Conservation (phyloP, 2,329 filamentous ascomycete species). For the Colletotrichum falcatum region DNA sequence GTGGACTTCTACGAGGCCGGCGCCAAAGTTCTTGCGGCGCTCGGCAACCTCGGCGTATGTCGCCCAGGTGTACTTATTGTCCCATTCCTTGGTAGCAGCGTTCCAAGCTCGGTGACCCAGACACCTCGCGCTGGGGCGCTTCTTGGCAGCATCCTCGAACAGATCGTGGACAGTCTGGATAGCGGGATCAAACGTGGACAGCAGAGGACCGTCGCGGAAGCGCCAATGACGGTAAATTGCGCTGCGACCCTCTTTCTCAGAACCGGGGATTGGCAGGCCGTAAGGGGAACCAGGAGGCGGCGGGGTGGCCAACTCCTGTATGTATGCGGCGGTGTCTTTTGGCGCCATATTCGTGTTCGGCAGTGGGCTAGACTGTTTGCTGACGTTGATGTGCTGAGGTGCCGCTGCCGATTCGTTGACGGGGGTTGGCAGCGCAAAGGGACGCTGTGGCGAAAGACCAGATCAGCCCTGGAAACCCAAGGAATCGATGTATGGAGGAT, state of each 20-base stretch:
- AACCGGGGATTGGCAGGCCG: conserved; percentile 80
- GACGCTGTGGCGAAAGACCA: neutral
- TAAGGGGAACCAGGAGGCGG: conserved; percentile 83
- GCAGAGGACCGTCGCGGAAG: conserved; percentile 76
- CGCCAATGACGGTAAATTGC: conserved; percentile 87
- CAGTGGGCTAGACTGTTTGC: conserved; percentile 14
- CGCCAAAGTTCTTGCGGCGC: conserved; percentile 86
- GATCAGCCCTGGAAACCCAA: neutral
- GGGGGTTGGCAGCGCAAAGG: neutral
- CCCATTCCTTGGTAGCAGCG: conserved; percentile 76
- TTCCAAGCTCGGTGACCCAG: conserved; percentile 87
- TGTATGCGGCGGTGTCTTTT: conserved; percentile 53
- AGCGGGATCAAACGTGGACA: conserved; percentile 78
- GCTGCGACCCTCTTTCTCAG: conserved; percentile 77
- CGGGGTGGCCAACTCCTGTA: conserved; percentile 66
- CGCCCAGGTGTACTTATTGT: conserved; percentile 83
- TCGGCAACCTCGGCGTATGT: conserved; percentile 83
- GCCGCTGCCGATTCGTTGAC: conserved; percentile 20
- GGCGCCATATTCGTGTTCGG: conserved; percentile 47
- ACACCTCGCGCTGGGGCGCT: conserved; percentile 75
- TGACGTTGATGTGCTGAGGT: conserved; percentile 25
- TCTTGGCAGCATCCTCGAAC: conserved; percentile 77
- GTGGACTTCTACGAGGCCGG: conserved; percentile 86
- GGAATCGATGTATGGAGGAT: conserved; percentile 14
- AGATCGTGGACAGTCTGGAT: conserved; percentile 81